Conservation (phyloP, 2,329 filamentous ascomycete genomes). For the Nemania sp. region DNA sequence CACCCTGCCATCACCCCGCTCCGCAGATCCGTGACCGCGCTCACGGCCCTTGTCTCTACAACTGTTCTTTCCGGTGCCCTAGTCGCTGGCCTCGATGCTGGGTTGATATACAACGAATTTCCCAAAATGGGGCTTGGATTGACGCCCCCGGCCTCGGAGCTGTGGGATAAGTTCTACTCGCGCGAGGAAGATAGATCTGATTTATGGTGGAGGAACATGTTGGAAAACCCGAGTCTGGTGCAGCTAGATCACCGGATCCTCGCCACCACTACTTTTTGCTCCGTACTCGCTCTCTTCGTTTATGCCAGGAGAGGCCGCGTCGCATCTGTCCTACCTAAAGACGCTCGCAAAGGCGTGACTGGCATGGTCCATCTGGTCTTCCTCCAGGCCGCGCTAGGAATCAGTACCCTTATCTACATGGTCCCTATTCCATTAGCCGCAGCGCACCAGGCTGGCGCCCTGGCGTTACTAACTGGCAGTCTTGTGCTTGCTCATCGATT, state of each 20-base stretch:
- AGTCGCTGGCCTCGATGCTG: slow-evolving; percentile 92
- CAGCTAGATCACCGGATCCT: slow-evolving; percentile 95
- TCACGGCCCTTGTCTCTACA: slow-evolving; percentile 77
- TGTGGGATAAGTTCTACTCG: slow-evolving; percentile 84
- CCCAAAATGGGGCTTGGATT: slow-evolving; percentile 89
- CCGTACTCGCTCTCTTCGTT: slow-evolving; percentile 77
- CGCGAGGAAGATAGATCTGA: slow-evolving; percentile 78
- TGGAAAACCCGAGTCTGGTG: slow-evolving; percentile 94
- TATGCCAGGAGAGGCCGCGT: slow-evolving; percentile 72
- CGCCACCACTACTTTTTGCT: slow-evolving; percentile 83
- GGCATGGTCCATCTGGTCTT: slow-evolving; percentile 83
- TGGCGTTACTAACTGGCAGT: slow-evolving; percentile 82
- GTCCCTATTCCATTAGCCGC: slow-evolving; percentile 87
- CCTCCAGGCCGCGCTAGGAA: slow-evolving; percentile 83
- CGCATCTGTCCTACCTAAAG: slow-evolving; percentile 60
- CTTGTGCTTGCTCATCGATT: slow-evolving; percentile 78
- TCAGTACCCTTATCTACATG: slow-evolving; percentile 89
- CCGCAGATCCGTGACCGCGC: slow-evolving; percentile 69
- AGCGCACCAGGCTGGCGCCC: slow-evolving; percentile 86
- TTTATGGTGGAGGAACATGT: slow-evolving; percentile 94
- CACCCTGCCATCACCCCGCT: slow-evolving; percentile 72
- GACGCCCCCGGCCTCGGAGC: slow-evolving; percentile 77
- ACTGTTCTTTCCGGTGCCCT: slow-evolving; percentile 94
- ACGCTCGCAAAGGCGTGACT: slow-evolving; percentile 69
- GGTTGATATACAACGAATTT: slow-evolving; percentile 98